Base-by-base conservation (phyloP, 257 asterid species). In the Schizonepeta tenuifolia region DNA sequence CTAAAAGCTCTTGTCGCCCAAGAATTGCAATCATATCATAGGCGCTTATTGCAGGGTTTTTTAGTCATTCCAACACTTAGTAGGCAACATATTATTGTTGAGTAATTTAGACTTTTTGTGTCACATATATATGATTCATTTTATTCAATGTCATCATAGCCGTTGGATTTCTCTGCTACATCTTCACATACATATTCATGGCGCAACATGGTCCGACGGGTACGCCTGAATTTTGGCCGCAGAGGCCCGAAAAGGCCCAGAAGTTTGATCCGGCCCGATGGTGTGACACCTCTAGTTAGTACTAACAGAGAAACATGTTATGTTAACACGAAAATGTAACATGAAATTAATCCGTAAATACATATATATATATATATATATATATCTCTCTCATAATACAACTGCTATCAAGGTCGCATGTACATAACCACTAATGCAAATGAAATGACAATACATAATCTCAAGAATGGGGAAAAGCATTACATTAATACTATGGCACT, bases 51-150 rank as follows among this genome's bases (percentile, higher is more conserved):
- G 15, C 56, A 65, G 36, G 36, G 20, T 1, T n/a, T 47, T 22
- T 49, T 28, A 28, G 18, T 55, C n/a, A 54, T 26, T 50, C 66
- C 41, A 58, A 49, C 6, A 22, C 43, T 36, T 4, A 35, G 18
- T 36, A n/a, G 31, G 67, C 17, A 9, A 10, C 26, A 61, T 61
- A 61, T 36, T 33, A n/a, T n/a, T n/a, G 67, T 61, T 35, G 50
- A 17, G 50, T 46, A 24, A 65, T 24, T 6, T 7, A 12, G 69
- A 20, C 31, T n/a, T 69, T 35, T 13, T 12, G 13, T 15, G 50
- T 67, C 50, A 50, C 49, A n/a, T n/a, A n/a, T n/a, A 15, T 46
- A 15, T 13, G 20, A 40, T 40, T 12, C 13, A 9, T 40, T 7
- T 7, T 9, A 9, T 3, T 38, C 43, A 38, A 38, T 38, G 10